Base-by-base conservation (phyloP, 192 early-diverging fungal genomes). In the Coemansia sp. region DNA sequence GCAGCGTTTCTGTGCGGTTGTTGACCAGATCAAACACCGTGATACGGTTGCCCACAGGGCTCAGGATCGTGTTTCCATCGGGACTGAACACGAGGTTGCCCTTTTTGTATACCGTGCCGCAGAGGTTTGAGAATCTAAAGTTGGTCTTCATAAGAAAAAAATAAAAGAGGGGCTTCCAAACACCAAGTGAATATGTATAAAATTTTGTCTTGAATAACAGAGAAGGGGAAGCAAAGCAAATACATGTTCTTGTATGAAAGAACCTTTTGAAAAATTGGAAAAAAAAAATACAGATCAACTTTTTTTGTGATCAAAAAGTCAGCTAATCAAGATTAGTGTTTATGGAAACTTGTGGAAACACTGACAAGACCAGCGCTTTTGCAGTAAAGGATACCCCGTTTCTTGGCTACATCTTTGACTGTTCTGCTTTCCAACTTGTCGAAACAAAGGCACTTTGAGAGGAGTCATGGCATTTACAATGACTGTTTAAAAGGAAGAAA, bases 21-120 rank as follows among this genome's bases (percentile, higher is more conserved):
- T 92, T 92, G 65, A 94, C 90, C 51, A 99, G 90, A 80, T 99
- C 96, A 76, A 97, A 99, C 22, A 97, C 87, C 0, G 95, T 91
- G 0, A 98, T 89, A 52, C 94, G 84, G 85, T 99, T 99, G 52
- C 98, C 98, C 7, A 99, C 98, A 0, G 96, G 94, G 77, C 92
- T 96, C 31, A 97, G 65, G 48, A 99, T 74, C 14, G 89, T 90
- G 80, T 98, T 95, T 22, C 94, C 94, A 71, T 96, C 96, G 25
- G 95, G 91, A 31, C 94, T 94, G 74, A 96, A 99, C 28, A 95
- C 82, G 22, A 98, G 72, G 76, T 97, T 98, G n/a, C 96, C 98
- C 69, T 90, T 86, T 61, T 89, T 92, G 79, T 98, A 99, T 16
- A 98, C 98, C 7, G 96, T 96, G 34, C 98, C 98, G 72, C 93